phyloP scores from a whole-genome alignment of 2,329 filamentous ascomycete species.

The Trichoderma pleuroti region DNA sequence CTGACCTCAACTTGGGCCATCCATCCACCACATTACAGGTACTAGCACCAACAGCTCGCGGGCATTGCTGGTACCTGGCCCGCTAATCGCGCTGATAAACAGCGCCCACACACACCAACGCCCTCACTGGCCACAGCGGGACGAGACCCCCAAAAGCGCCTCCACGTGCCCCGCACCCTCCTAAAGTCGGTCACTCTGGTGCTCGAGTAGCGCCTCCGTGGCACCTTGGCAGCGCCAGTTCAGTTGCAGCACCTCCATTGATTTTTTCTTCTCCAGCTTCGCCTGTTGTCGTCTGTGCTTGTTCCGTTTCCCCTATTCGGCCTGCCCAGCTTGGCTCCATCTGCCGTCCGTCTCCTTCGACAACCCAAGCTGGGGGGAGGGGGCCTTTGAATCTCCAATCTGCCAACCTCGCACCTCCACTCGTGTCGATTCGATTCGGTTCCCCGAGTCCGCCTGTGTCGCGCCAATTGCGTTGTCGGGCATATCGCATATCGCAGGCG shows the following conservation, averaged over 20 bases:
- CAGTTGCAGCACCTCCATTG: not conserved
- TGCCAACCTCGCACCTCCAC: not conserved
- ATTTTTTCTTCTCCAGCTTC: not conserved
- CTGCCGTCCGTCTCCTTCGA: not conserved
- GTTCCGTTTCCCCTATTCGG: conserved; percentile 15
- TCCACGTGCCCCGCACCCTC: conserved; percentile 18
- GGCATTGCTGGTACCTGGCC: conserved; percentile 10
- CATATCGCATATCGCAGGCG: not conserved
- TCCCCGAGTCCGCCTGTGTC: not conserved
- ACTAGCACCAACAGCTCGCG: not conserved
- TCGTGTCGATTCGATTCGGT: not conserved
- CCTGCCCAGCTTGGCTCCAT: conserved; percentile 1
- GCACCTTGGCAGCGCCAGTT: not conserved
- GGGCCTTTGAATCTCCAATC: not conserved
- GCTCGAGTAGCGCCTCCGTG: not conserved
- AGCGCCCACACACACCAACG: not conserved
- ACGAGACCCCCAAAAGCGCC: not conserved
- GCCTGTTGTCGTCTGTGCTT: not conserved
- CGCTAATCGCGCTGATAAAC: conserved; percentile 5
- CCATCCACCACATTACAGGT: too few relatives aligned
- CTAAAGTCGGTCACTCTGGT: not conserved
- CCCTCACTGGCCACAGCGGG: not conserved
- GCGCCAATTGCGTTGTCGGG: conserved; percentile 8
- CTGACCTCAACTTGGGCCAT: too few relatives aligned
- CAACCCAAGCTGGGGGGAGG: conserved; percentile 1